phyloP scores from a whole-genome alignment of 352 stramenopile genomes.

The Pythium angustatum region DNA sequence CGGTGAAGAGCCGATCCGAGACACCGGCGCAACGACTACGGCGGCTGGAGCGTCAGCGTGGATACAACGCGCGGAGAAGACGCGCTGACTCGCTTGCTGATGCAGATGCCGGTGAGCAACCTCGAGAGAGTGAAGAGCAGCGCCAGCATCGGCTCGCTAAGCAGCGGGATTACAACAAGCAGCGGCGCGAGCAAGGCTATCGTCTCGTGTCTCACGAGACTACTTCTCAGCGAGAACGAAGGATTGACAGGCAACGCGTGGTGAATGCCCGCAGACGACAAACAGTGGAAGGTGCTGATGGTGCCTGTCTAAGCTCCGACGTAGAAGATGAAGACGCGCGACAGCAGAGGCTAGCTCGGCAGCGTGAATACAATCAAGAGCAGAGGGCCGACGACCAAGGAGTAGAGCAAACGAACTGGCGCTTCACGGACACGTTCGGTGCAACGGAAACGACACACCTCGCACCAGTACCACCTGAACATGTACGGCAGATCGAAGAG shows the following conservation, averaged over 20 bases:
- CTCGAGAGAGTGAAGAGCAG: neutral
- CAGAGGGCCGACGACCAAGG: too few relatives aligned
- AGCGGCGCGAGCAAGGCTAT: neutral
- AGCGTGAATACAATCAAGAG: too few relatives aligned
- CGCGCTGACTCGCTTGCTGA: neutral
- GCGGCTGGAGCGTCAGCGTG: neutral
- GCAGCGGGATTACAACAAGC: neutral
- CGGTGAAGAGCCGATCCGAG: neutral
- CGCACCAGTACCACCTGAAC: too few relatives aligned
- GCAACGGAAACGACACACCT: too few relatives aligned
- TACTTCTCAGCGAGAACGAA: neutral
- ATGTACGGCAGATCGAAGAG: too few relatives aligned
- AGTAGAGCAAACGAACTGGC: too few relatives aligned
- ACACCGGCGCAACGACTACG: neutral
- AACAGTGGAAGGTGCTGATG: neutral
- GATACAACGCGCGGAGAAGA: neutral
- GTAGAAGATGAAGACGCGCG: neutral
- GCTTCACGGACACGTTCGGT: too few relatives aligned
- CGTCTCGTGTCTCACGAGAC: neutral
- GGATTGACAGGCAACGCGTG: neutral
- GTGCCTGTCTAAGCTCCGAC: neutral
- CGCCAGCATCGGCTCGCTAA: neutral
- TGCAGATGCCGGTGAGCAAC: neutral
- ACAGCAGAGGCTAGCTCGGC: too few relatives aligned
- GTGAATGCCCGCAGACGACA: neutral